phyloP scores from a whole-genome alignment of 2,329 filamentous ascomycete genomes.

The Aspergillus sp. region DNA sequence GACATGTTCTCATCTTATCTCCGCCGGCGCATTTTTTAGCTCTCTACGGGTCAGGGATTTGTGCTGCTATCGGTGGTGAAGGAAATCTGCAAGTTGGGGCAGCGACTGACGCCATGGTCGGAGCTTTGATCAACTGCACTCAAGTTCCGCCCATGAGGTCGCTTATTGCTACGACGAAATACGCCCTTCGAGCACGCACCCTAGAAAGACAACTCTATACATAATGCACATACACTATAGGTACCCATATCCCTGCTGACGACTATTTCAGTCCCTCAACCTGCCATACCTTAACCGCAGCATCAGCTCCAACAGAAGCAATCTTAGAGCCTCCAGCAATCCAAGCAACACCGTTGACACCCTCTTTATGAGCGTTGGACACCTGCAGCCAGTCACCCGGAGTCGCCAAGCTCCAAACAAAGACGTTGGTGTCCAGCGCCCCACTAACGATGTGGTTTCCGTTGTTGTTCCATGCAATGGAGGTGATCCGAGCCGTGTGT shows the following conservation, averaged over 20 bases:
- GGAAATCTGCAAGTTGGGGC: neutral
- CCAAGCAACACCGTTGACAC: conserved; percentile 86
- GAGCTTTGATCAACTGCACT: neutral
- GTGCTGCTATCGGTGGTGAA: neutral
- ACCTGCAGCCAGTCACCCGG: conserved; percentile 83
- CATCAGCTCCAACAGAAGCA: conserved; percentile 81
- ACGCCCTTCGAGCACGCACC: neutral
- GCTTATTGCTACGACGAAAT: neutral
- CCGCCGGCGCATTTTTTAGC: conserved; percentile 7
- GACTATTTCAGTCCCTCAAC: conserved; percentile 54
- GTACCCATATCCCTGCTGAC: neutral
- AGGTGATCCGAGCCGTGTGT: conserved; percentile 67
- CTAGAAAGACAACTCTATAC: neutral
- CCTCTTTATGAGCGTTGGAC: conserved; percentile 91
- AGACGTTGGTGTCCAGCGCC: conserved; percentile 85
- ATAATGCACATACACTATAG: neutral
- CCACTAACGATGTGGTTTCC: conserved; percentile 81
- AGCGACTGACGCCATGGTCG: neutral
- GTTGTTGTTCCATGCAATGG: conserved; percentile 73
- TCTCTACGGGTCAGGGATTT: neutral
- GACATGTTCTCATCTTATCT: conserved; percentile 29
- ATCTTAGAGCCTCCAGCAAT: conserved; percentile 65
- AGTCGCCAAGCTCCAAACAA: conserved; percentile 82
- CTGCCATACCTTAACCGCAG: conserved; percentile 85
- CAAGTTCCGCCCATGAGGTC: neutral